Evolutionary conservation across 1,284 basidiomycete genomes (phyloP).

Genomic region (Volvariella surrecta): DNA sequence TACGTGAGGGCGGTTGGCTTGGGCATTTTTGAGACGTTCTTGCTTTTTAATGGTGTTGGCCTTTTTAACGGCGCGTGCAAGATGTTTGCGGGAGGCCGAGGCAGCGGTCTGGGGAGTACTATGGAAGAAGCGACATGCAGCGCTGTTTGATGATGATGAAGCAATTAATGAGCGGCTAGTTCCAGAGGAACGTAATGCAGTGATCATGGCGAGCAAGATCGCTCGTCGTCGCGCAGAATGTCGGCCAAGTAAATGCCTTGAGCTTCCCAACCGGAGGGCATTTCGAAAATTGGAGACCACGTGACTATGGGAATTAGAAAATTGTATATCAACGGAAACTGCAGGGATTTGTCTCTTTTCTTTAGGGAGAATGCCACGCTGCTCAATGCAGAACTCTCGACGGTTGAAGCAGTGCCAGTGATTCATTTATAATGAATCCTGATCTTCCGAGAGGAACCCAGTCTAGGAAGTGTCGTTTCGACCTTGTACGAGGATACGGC

Average conservation of each 20-base stretch:
- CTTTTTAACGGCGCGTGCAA: conserved; percentile 34
- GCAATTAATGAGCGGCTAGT: conserved; percentile 8
- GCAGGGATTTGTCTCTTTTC: conserved; percentile 9
- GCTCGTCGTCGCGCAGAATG: too few relatives aligned
- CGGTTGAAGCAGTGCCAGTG: conserved; percentile 44
- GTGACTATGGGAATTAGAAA: conserved; percentile 16
- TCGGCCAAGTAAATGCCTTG: too few relatives aligned
- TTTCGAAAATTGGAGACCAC: conserved; percentile 7
- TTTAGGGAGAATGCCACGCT: conserved; percentile 40
- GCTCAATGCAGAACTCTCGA: conserved; percentile 29
- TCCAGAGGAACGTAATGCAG: too few relatives aligned
- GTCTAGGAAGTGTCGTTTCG: conserved; percentile 45
- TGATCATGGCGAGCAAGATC: too few relatives aligned
- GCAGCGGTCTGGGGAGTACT: conserved; percentile 39
- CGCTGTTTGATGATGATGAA: conserved; percentile 27
- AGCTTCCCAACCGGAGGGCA: too few relatives aligned
- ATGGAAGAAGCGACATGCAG: conserved; percentile 37
- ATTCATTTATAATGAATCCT: conserved; percentile 28
- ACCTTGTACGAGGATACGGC: conserved; percentile 33
- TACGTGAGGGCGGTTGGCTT: conserved; percentile 50
- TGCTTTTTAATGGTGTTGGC: conserved; percentile 41
- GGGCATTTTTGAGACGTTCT: conserved; percentile 32
- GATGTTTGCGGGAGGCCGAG: conserved; percentile 24
- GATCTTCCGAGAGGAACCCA: conserved; percentile 35
- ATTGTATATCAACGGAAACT: conserved; percentile 17